These are phyloP conservation scores for Chytriomyces confervae DNA, from an alignment of 192 early-diverging fungal species.

Conservation along the genomic window DNA sequence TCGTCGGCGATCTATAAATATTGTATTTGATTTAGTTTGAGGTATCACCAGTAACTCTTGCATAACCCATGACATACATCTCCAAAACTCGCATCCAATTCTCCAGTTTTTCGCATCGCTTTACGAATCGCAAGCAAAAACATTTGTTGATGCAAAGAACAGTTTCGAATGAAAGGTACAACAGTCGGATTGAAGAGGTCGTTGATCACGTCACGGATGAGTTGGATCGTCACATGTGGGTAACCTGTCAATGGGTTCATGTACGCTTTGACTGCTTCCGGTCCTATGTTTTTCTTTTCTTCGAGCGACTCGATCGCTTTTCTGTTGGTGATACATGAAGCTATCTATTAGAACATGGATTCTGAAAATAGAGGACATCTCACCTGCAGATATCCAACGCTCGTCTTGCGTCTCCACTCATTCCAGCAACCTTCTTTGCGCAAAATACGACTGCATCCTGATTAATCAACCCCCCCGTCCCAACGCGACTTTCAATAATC, in stretches of 20 bases:
- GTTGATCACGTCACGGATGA: constrained; percentile 79
- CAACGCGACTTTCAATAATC: constrained; percentile 85
- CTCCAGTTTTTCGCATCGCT: constrained; percentile 66
- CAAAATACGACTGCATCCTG: constrained; percentile 90
- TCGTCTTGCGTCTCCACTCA: constrained; percentile 94
- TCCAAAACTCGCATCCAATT: constrained; percentile 75
- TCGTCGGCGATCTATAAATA: constrained; percentile 27
- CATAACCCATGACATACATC: constrained; percentile 53
- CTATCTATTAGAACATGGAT: constrained; percentile 57
- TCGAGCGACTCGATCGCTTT: constrained; percentile 40
- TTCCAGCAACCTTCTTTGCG: constrained; percentile 93
- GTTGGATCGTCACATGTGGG: constrained; percentile 64
- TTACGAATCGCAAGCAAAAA: constrained; percentile 78
- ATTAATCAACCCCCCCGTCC: constrained; percentile 65
- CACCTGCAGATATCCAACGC: constrained; percentile 94
- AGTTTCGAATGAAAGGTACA: constrained; percentile 76
- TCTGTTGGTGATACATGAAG: constrained; percentile 26
- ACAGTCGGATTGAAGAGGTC: constrained; percentile 86
- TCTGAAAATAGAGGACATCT: constrained; percentile 16
- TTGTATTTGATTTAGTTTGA: background rate
- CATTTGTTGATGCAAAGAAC: constrained; percentile 79
- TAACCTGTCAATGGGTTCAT: constrained; percentile 22
- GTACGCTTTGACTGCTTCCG: background rate
- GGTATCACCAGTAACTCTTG: background rate
- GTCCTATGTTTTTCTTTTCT: constrained; percentile 26